These are phyloP conservation scores for Apiospora aurea DNA, from an alignment of 2,329 filamentous ascomycete species.

Conservation along the genomic window DNA sequence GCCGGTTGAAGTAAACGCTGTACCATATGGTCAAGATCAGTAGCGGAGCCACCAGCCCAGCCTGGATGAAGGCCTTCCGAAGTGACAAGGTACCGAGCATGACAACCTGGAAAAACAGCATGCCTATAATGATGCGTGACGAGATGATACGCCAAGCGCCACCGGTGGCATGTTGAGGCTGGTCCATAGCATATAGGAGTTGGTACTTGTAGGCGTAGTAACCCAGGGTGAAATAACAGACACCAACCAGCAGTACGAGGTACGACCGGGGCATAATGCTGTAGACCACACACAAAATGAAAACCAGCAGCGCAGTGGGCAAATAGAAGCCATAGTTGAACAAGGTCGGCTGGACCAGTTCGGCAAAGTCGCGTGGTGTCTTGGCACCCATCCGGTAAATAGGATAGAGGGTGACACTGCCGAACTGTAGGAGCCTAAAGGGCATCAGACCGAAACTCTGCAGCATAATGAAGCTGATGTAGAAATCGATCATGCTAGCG, in stretches of 20 bases:
- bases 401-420: constrained; percentile 83
- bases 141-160: constrained; percentile 97
- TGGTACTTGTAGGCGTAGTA: constrained; percentile 97
- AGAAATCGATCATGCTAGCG: constrained; percentile 79
- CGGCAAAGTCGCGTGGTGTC: constrained; percentile 88
- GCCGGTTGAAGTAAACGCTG: constrained; percentile 78
- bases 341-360: constrained; percentile 79
- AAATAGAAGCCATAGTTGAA: constrained; percentile 98
- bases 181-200: constrained; percentile 96
- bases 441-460: constrained; percentile 95
- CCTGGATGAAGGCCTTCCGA: constrained; percentile 74
- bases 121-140: constrained; percentile 84
- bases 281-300: constrained; percentile 96
- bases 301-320: constrained; percentile 88
- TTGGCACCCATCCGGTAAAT: constrained; percentile 79
- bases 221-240: constrained; percentile 83
- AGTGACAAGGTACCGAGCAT: constrained; percentile 88
- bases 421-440: constrained; percentile 89
- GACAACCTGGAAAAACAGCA: constrained; percentile 88
- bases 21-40: constrained; percentile 88
- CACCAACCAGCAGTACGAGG: constrained; percentile 80
- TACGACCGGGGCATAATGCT: constrained; percentile 83
- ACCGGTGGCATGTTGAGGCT: constrained; percentile 92
- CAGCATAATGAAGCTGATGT: constrained; percentile 91
- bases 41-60: constrained; percentile 77